A percentile compares a stretch with the other conserved stretches of the same genome.
These are phyloP conservation scores for Solanum neorickii DNA, from an alignment of 257 asterid genomes.

Conservation along the genomic window DNA sequence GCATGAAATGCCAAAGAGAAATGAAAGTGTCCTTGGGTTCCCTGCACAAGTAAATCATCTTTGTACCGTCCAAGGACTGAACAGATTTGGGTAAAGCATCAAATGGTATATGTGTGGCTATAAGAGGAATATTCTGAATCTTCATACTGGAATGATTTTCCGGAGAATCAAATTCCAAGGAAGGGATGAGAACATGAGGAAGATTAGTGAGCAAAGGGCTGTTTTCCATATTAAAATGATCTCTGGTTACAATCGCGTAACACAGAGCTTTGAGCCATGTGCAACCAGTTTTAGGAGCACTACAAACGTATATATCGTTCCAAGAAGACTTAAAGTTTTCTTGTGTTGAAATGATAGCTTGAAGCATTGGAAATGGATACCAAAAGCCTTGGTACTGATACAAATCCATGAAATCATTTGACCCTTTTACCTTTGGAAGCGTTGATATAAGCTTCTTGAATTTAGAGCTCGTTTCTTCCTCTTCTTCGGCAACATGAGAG, in stretches of 20 bases:
- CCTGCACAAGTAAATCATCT: background rate
- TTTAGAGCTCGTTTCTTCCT: background rate
- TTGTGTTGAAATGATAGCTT: background rate
- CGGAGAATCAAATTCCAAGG: background rate
- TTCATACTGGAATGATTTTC: background rate
- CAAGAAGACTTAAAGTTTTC: background rate
- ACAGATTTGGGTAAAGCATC: background rate
- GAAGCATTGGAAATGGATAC: background rate
- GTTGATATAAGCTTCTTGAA: background rate
- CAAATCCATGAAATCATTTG: background rate
- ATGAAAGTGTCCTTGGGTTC: background rate
- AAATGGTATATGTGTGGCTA: background rate
- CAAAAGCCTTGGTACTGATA: slow-evolving; percentile 5
- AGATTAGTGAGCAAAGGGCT: background rate
- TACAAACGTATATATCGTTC: background rate
- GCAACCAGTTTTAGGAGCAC: background rate
- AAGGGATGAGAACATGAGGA: background rate
- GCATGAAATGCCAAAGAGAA: background rate
- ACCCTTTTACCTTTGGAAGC: background rate
- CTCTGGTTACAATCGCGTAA: background rate
- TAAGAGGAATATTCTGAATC: background rate
- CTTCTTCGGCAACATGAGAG: background rate
- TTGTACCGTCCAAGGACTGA: background rate
- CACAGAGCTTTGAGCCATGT: background rate
- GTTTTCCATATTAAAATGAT: background rate